These are phyloP conservation scores for Austroboletus eburneus DNA, from an alignment of 768 basidiomycete genomes.

Conservation along the genomic window DNA sequence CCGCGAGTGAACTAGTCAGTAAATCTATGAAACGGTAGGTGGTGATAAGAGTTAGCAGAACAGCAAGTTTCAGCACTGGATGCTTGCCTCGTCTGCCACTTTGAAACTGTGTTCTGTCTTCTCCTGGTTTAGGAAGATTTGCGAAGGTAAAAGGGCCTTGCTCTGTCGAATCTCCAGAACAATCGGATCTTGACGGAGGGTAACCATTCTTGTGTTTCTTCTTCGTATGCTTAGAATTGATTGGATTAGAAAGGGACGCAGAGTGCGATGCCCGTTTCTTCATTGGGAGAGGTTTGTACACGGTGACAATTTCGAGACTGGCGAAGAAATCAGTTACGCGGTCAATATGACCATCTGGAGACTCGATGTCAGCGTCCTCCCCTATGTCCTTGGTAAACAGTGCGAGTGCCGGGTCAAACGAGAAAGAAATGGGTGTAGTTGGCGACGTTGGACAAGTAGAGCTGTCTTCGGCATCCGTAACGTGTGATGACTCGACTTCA, in stretches of 20 bases:
- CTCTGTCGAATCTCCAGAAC: background rate
- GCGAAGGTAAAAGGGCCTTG: constrained; percentile 3
- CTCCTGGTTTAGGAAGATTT: constrained; percentile 6
- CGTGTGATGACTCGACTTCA: constrained; percentile 38
- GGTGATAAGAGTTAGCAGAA: constrained; percentile 18
- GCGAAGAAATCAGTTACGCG: constrained; percentile 33
- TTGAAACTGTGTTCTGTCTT: constrained; percentile 35
- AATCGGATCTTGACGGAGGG: constrained; percentile 4
- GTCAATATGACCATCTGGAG: constrained; percentile 4
- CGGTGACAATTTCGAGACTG: constrained; percentile 64
- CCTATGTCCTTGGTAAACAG: constrained; percentile 49
- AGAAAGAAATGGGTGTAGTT: constrained; percentile 10
- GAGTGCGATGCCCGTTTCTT: constrained; percentile 40
- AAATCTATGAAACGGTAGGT: background rate
- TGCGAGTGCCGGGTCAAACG: constrained; percentile 26
- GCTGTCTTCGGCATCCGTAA: constrained; percentile 36
- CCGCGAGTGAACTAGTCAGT: background rate
- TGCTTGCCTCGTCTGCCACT: constrained; percentile 48
- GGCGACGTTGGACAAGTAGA: constrained; percentile 7
- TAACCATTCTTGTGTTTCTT: constrained; percentile 29
- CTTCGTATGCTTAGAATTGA: constrained; percentile 6
- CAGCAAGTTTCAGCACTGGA: constrained; percentile 41
- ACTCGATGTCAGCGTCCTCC: constrained; percentile 31
- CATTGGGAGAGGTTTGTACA: constrained; percentile 69
- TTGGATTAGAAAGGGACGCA: constrained; percentile 23